Evolutionary conservation across 352 stramenopile species (phyloP), one percentile per base, ranked within the genome.

Genomic region (Phytophthora pseudosyringae): DNA sequence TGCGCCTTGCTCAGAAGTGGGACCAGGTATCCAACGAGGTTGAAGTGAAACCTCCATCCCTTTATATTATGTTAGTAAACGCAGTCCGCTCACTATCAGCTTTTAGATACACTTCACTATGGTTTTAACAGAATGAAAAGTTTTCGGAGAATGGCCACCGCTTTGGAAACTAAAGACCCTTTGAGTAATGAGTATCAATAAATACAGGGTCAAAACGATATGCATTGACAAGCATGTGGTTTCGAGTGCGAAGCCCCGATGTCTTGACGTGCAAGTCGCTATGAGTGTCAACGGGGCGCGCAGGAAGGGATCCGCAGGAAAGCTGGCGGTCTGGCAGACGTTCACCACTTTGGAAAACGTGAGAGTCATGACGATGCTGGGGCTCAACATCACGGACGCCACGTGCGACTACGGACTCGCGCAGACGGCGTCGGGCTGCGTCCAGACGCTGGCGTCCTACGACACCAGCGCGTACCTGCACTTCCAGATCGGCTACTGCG

Each of bases 341-440:
- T 35, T 35, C 33, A 28, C 32, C 62, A 69, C 36, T 65, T 55
- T 29, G 11, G 18, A n/a, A 65, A 66, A 52, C 29, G n/a, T 35
- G 16, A 21, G 13, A 45, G 16, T 9, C 26, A 66, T 70, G 63
- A 40, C 53, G 25, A 65, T 55, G 39, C 46, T 75, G 52, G 55
- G 40, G 35, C 51, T 61, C 29, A 77, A 73, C 53, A 69, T 90
- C 50, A 86, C 71, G 1, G 66, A 73, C 46, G 40, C 65, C 31
- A 89, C 82, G 5, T 91, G 82, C 64, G 56, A 73, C 31, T 91
- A 75, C 35, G 82, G 82, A 4, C 67, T 89, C 58, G 82, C 73
- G 10, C 69, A 71, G 2, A 83, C 76, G 1, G 47, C 21, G 4
- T 50, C 38, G 0, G 81, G 75, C 0, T 91, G 82, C 47, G 57